phyloP scores from a whole-genome alignment of 2,329 filamentous ascomycete species.

The Colletotrichum abscissum region DNA sequence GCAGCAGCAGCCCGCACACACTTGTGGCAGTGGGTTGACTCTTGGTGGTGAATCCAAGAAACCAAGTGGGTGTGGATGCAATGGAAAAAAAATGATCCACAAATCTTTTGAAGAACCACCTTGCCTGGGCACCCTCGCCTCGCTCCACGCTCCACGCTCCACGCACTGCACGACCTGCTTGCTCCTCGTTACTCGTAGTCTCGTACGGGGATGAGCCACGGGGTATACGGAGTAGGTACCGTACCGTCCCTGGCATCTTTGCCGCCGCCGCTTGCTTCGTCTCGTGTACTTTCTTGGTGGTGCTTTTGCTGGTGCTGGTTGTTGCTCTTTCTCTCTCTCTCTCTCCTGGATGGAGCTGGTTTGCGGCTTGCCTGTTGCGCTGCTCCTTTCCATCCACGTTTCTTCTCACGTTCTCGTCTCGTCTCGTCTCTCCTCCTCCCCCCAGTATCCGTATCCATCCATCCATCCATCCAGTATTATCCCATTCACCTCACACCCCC shows the following conservation, averaged over 20 bases:
- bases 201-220: conserved; percentile 1
- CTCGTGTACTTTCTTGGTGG: no score
- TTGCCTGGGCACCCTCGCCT: background rate
- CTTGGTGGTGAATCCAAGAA: no score
- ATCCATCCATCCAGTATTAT: no score
- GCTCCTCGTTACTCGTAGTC: background rate
- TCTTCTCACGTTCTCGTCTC: background rate
- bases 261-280: background rate
- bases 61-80: background rate
- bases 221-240: background rate
- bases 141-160: background rate
- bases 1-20: no score
- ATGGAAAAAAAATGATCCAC: conserved; percentile 12
- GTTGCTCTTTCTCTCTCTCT: background rate
- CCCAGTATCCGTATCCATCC: no score
- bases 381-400: background rate
- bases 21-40: no score
- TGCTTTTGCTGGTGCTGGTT: background rate
- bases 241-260: background rate
- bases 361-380: no score
- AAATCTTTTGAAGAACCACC: background rate
- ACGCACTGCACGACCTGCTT: background rate
- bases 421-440: no score
- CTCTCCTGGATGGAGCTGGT: no score
- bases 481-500: no score